Evolutionary conservation across 495 filamentous ascomycete species (phyloP), one percentile per base, ranked within the genome.

Genomic region (Trichoderma reesei): DNA sequence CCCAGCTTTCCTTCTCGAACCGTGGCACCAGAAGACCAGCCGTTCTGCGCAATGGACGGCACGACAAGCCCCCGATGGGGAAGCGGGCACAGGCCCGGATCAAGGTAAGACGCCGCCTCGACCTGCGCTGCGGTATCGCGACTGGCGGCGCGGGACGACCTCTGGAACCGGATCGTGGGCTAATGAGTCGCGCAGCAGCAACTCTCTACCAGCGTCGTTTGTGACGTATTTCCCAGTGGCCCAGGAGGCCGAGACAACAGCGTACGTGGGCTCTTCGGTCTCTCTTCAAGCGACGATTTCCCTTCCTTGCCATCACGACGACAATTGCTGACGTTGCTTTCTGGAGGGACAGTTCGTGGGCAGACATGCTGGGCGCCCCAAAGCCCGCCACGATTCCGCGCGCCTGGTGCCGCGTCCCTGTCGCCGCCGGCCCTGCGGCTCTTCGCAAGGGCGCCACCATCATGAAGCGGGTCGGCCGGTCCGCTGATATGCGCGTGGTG

Each of bases 151-250:
- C 26, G 5, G 11, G 51, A 56, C 20, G 6, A 3, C 31, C 11
- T 2, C 9, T 33, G 51, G 20, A 33, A 61, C 5, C 9, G 8
- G 36, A 9, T 41, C 60, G 60, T 20, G 60, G 39, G 37, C 60
- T 61, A 61, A 61, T 26, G 34, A 31, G 26, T 26, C 60, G 60
- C 60, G 60, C 41, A 36, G 60, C 60, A 61, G 51, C 51, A 56
- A 56, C 34, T 26, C 51, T 56, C 31, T 34, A 1, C 51, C 51
- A 16, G 26, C 51, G 20, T 56, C 51, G 51, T 56, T 56, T 56
- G 51, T 56, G 51, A 56, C 31, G 20, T 56, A 33, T 14, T 56
- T 56, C 31, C 51, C 51, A 3, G 51, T 26, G 51, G 51, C 51
- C 51, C 16, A 11, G 9, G 51, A 56, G 26, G 51, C 51, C 51